Percentiles rank a stretch among this genome's conserved stretches.
phyloP scores from a whole-genome alignment of 2,329 filamentous ascomycete genomes.

The Colletotrichum sp. region DNA sequence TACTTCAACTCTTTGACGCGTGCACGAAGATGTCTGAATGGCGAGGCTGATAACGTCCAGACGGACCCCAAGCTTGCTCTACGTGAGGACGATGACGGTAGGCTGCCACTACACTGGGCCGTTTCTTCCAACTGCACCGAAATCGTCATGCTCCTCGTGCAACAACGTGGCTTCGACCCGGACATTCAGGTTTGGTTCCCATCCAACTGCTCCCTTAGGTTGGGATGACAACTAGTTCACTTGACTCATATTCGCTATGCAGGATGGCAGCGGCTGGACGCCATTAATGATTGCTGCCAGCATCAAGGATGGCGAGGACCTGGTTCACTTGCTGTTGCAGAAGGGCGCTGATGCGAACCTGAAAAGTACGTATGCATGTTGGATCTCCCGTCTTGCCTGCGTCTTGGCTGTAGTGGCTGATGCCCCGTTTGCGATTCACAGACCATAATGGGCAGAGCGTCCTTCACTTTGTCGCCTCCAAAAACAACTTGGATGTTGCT shows the following conservation, averaged over 20 bases:
- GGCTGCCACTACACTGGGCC: constrained; percentile 94
- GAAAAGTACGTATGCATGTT: constrained; percentile 62
- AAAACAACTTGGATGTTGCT: constrained; percentile 83
- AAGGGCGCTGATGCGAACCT: constrained; percentile 76
- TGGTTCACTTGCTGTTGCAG: constrained; percentile 70
- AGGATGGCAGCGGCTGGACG: constrained; percentile 84
- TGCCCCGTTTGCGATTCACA: constrained; percentile 29
- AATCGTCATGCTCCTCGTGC: constrained; percentile 75
- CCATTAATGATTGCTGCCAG: constrained; percentile 83
- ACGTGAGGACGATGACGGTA: constrained; percentile 81
- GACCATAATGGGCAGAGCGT: constrained; percentile 78
- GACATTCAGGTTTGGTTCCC: constrained; percentile 70
- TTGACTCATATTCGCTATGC: background rate
- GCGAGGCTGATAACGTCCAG: constrained; percentile 41
- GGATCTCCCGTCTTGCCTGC: background rate
- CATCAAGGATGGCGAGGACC: constrained; percentile 71
- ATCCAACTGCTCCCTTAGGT: background rate
- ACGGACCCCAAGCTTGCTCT: constrained; percentile 79
- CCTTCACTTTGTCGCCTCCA: constrained; percentile 90
- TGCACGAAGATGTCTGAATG: background rate
- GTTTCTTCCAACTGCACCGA: constrained; percentile 79
- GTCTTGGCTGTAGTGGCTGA: background rate
- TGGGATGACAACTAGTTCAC: background rate
- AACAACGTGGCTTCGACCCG: constrained; percentile 77
- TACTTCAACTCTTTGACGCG: constrained; percentile 26